A percentile compares a stretch with the other conserved stretches of the same genome.
Evolutionary conservation across 129 eudicot genomes (phyloP).

Genomic region (Tanacetum coccineum): DNA sequence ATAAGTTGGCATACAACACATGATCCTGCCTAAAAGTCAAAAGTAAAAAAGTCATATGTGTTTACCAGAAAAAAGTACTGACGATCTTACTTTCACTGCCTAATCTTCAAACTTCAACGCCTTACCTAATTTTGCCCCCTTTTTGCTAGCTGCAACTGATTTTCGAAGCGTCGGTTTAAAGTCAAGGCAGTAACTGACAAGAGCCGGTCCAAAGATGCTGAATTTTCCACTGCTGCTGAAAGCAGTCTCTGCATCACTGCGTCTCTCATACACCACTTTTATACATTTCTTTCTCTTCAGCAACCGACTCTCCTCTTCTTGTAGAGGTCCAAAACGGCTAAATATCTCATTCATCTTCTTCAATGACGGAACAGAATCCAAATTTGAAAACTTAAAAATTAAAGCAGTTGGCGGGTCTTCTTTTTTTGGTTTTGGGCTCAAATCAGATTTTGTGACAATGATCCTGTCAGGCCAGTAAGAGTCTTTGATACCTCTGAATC

Average conservation of each 20-base stretch:
- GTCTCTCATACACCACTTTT: constrained; percentile 63
- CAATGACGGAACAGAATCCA: constrained; percentile 63
- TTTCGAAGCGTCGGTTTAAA: constrained; percentile 47
- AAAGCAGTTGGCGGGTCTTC: constrained; percentile 52
- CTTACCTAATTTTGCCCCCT: constrained; percentile 30
- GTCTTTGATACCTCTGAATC: background rate
- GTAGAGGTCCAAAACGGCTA: constrained; percentile 52
- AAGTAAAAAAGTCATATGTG: constrained; percentile 19
- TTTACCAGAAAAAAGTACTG: background rate
- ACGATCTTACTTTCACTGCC: constrained; percentile 15
- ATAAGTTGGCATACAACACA: constrained; percentile 1
- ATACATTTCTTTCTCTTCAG: constrained; percentile 53
- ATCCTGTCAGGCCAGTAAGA: constrained; percentile 19
- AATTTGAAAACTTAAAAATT: constrained; percentile 51
- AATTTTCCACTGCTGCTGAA: constrained; percentile 86
- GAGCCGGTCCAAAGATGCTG: constrained; percentile 67
- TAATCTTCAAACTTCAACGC: constrained; percentile 22
- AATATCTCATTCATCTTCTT: constrained; percentile 61
- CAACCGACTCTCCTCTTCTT: constrained; percentile 48
- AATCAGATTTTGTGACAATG: constrained; percentile 12
- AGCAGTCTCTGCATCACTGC: constrained; percentile 81
- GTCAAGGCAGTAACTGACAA: constrained; percentile 58
- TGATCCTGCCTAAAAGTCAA: too few species aligned
- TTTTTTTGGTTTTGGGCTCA: constrained; percentile 11
- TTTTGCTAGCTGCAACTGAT: constrained; percentile 23